Base-by-base conservation (phyloP, 2,329 filamentous ascomycete species). In the Fusarium brachygibbosum region DNA sequence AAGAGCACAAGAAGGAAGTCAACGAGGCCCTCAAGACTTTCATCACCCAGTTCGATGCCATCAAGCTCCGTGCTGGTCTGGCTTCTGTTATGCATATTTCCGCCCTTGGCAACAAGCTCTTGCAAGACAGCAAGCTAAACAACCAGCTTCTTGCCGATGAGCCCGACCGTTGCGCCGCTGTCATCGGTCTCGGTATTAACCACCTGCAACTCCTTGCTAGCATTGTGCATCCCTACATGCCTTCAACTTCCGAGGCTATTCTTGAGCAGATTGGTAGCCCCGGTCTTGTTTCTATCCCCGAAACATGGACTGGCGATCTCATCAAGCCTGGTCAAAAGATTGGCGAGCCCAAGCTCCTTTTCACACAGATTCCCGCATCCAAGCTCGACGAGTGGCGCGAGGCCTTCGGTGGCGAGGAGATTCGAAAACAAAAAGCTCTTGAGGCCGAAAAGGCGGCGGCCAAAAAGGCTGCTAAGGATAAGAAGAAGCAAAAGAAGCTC, bases 321-420 rank as follows among this genome's bases (percentile, higher is more conserved):
- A 82, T 96, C 70, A 85, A 88, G 74, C 85, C 91, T 2, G 92
- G 91, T 59, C 93, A 97, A 82, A 91, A 90, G 77, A 91, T 98
- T 68, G 93, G 93, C 71, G 91, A 91, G 76, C 89, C 94, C 1
- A 87, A 88, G 69, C 91, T 93, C 41, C 85, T 97, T 32, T 97
- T 97, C 81, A 88, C 88, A n/a, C 87, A 87, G 55, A 97, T 97
- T 75, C 92, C 94, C 69, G 85, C 90, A 12, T 90, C 92, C 79
- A 95, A 94, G 83, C 89, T 92, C 46, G 88, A 91, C 52, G 91
- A 95, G 78, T 97, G 94, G 94, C 89, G 91, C 61, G 88, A 91
- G 67, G 86, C 87, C 71, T 97, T 90, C 72, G 89, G 93, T 68
- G 84, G 85, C n/a, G 83, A 85, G 74, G 83, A 85, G 74, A 83